phyloP scores from a whole-genome alignment of 805 yeast genomes.

The Barnettozyma salicaria region DNA sequence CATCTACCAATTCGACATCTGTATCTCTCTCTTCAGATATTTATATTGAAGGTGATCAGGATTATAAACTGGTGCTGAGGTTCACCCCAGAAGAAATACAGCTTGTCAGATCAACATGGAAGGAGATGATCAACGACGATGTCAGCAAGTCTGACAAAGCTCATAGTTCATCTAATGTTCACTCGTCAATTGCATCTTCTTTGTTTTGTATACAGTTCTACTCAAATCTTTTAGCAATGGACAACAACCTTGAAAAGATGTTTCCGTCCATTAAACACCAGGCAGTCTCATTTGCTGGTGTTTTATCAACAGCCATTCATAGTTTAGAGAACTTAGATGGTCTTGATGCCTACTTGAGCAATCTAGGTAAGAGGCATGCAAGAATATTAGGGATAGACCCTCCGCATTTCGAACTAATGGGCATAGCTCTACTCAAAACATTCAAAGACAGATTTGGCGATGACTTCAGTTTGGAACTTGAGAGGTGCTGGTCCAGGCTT shows the following conservation, averaged over 20 bases:
- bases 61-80: constrained; percentile 26
- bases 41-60: constrained; percentile 15
- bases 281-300: constrained; percentile 76
- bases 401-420: constrained; percentile 64
- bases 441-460: constrained; percentile 55
- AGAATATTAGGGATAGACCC: constrained; percentile 71
- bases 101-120: constrained; percentile 35
- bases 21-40: constrained; percentile 17
- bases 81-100: constrained; percentile 29
- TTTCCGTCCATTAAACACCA: constrained; percentile 77
- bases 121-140: constrained; percentile 33
- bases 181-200: constrained; percentile 42
- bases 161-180: constrained; percentile 7
- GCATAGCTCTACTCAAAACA: constrained; percentile 62
- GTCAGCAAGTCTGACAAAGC: constrained; percentile 10
- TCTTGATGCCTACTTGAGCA: constrained; percentile 53
- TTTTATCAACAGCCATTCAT: constrained; percentile 58
- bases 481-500: constrained; percentile 64
- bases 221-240: constrained; percentile 56
- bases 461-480: constrained; percentile 52
- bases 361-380: constrained; percentile 69
- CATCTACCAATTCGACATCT: constrained; percentile 2
- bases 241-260: constrained; percentile 52
- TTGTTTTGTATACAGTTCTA: constrained; percentile 74
- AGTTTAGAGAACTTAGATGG: constrained; percentile 53